A percentile compares a stretch with the other conserved stretches of the same genome.
These are phyloP conservation scores for Cyberlindnera mississippiensis DNA, from an alignment of 805 yeast genomes.

Conservation along the genomic window DNA sequence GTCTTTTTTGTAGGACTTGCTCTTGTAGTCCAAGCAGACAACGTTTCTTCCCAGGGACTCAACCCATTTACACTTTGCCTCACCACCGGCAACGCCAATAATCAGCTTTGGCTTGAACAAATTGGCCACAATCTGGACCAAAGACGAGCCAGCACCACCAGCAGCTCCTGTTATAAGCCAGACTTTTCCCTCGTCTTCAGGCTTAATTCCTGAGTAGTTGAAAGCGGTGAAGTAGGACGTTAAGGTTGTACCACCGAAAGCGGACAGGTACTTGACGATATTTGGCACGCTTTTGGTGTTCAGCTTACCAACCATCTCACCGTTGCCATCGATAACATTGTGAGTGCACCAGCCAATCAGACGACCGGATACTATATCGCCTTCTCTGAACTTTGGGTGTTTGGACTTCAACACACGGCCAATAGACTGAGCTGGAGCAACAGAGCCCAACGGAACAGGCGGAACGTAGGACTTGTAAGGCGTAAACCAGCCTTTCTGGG, in stretches of 20 bases:
- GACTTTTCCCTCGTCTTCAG: conserved; percentile 39
- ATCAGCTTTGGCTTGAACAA: conserved; percentile 51
- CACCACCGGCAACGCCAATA: conserved; percentile 60
- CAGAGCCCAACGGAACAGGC: conserved; percentile 36
- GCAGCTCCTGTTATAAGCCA: conserved; percentile 61
- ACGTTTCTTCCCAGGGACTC: conserved; percentile 52
- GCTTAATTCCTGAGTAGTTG: conserved; percentile 44
- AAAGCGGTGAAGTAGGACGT: conserved; percentile 58
- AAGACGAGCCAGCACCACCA: conserved; percentile 68
- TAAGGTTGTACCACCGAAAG: conserved; percentile 53
- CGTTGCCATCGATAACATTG: conserved; percentile 29
- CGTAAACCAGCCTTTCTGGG: conserved; percentile 55
- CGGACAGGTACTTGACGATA: conserved; percentile 42
- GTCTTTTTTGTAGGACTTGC: conserved; percentile 33
- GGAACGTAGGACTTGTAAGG: conserved; percentile 29
- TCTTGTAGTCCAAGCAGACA: conserved; percentile 50
- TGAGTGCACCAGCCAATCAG: conserved; percentile 47
- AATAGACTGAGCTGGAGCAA: conserved; percentile 48
- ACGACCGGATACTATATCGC: conserved; percentile 42
- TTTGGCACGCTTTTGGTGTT: conserved; percentile 25
- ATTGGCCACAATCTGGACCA: conserved; percentile 53
- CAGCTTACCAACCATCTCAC: conserved; percentile 2
- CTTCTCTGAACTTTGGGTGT: conserved; percentile 36
- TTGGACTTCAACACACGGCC: conserved; percentile 48
- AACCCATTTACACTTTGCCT: conserved; percentile 49